phyloP scores from a whole-genome alignment of 495 filamentous ascomycete species.

The Neurospora sp. region DNA sequence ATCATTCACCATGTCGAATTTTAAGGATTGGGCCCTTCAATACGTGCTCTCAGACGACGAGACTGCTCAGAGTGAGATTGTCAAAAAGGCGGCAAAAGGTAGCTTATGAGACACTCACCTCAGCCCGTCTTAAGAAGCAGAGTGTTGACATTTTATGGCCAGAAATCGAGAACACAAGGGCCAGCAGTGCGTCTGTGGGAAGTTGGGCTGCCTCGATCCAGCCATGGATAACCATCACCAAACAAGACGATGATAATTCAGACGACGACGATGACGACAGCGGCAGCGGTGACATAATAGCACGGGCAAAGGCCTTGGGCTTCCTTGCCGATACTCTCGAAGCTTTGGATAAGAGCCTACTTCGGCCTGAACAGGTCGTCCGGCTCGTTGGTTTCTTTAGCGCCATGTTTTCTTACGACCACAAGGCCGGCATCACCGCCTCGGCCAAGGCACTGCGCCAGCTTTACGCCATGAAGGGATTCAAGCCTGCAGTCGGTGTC shows the following conservation, averaged over 20 bases:
- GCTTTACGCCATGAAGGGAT: conserved; percentile 33
- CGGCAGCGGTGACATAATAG: conserved; percentile 31
- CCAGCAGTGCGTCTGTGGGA: conserved; percentile 31
- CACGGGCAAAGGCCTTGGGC: conserved; percentile 32
- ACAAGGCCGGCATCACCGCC: conserved; percentile 39
- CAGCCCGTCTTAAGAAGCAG: background rate
- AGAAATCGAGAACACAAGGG: conserved; percentile 34
- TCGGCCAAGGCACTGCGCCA: conserved; percentile 35
- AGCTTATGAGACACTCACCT: background rate
- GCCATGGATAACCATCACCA: conserved; percentile 33
- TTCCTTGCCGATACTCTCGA: conserved; percentile 37
- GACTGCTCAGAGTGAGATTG: conserved; percentile 20
- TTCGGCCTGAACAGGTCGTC: conserved; percentile 33
- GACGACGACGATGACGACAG: conserved; percentile 11
- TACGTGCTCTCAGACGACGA: conserved; percentile 39
- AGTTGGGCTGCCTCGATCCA: conserved; percentile 40
- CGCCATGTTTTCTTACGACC: conserved; percentile 39
- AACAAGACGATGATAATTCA: conserved; percentile 10
- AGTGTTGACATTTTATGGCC: background rate
- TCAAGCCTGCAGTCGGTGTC: conserved; percentile 31
- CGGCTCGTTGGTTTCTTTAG: conserved; percentile 38
- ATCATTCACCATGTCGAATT: conserved; percentile 28
- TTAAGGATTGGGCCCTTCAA: conserved; percentile 36
- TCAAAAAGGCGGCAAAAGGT: conserved; percentile 32
- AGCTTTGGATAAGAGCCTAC: conserved; percentile 23